Conservation (phyloP, 331 rosid genomes). For the Cydonia oblonga region DNA sequence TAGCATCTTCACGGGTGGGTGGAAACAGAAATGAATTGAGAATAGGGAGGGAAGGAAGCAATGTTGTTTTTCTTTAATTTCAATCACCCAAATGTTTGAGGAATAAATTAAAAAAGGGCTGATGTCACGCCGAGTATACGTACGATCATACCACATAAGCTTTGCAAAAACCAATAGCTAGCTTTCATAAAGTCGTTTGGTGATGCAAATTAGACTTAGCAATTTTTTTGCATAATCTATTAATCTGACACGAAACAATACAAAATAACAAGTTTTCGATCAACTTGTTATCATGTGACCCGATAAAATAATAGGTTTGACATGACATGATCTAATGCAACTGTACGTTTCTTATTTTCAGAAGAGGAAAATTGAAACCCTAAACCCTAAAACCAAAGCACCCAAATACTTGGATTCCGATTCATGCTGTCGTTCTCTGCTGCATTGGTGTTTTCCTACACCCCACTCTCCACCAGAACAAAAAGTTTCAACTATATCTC, state of each 20-base stretch:
- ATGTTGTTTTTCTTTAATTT: no score
- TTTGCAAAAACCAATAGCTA: not conserved
- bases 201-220: not conserved
- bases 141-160: not conserved
- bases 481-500: no score
- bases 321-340: not conserved
- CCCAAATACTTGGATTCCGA: not conserved
- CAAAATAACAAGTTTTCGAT: no score
- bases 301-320: no score
- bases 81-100: not conserved
- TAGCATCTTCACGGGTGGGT: not conserved
- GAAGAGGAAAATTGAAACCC: not conserved
- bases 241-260: no score
- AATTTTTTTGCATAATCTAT: no score
- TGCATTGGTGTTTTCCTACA: no score
- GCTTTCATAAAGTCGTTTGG: not conserved
- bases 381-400: not conserved
- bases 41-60: not conserved
- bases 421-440: no score
- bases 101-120: no score
- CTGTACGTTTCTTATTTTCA: not conserved
- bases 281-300: no score
- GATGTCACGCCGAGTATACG: not conserved
- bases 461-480: no score
- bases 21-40: not conserved